Conservation (phyloP, 2,329 filamentous ascomycete genomes). For the Pyricularia grisea region DNA sequence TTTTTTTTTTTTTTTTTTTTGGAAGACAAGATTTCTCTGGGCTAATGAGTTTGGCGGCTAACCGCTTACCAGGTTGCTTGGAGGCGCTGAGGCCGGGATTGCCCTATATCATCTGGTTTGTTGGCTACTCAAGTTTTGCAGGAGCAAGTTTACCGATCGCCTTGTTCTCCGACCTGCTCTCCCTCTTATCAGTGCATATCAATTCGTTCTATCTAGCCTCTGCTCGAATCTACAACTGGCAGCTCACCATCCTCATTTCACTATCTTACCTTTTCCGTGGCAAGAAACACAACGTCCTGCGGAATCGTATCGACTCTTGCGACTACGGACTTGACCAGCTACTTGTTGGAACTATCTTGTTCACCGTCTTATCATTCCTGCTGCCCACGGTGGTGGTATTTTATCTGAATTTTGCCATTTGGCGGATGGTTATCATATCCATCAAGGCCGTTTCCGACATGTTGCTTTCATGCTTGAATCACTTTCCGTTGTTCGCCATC, state of each 20-base stretch:
- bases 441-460: conserved; percentile 90
- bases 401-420: conserved; percentile 90
- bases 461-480: conserved; percentile 84
- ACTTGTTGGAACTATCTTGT: conserved; percentile 89
- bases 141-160: conserved; percentile 96
- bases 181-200: conserved; percentile 86
- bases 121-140: conserved; percentile 90
- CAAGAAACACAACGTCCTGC: conserved; percentile 93
- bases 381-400: conserved; percentile 93
- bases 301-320: conserved; percentile 96
- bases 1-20: no score
- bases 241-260: conserved; percentile 90
- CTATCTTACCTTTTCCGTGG: conserved; percentile 98
- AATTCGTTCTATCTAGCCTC: conserved; percentile 98
- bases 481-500: conserved; percentile 92
- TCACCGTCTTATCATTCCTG: conserved; percentile 90
- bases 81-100: conserved; percentile 67
- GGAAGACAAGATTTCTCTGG: background rate
- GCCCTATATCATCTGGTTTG: conserved; percentile 82
- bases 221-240: conserved; percentile 96
- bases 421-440: conserved; percentile 89
- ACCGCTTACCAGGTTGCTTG: conserved; percentile 53
- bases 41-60: background rate
- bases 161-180: conserved; percentile 87
- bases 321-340: conserved; percentile 98